Conservation (phyloP, 2,329 filamentous ascomycete genomes). For the Ophiostoma pallidulum region DNA sequence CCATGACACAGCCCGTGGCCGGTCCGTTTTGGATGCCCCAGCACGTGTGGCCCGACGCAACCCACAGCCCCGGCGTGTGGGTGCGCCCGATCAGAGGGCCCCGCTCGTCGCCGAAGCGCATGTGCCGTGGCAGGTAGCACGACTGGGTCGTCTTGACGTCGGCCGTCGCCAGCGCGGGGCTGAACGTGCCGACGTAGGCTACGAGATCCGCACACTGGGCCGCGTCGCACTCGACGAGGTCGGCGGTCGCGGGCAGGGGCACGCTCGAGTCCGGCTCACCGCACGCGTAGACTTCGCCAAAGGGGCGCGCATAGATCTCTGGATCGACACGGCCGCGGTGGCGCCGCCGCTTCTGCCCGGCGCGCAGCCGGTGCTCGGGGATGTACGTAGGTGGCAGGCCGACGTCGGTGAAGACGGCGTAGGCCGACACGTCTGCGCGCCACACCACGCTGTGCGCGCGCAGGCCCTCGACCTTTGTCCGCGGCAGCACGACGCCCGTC, state of each 20-base stretch:
- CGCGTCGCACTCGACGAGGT: conserved; percentile 66
- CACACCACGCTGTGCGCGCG: conserved; percentile 59
- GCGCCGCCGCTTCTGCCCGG: conserved; percentile 41
- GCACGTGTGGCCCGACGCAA: conserved; percentile 89
- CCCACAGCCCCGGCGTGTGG: conserved; percentile 60
- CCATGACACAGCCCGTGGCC: conserved; percentile 72
- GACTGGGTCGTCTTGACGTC: conserved; percentile 70
- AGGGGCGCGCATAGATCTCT: conserved; percentile 87
- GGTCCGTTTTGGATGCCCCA: conserved; percentile 98
- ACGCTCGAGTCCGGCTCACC: conserved; percentile 71
- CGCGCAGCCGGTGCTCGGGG: conserved; percentile 37
- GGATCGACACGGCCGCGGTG: conserved; percentile 63
- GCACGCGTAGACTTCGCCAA: conserved; percentile 86
- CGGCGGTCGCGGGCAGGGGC: conserved; percentile 66
- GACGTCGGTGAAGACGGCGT: conserved; percentile 82
- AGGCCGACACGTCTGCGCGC: conserved; percentile 55
- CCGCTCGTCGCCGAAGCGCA: conserved; percentile 47
- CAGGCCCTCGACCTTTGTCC: conserved; percentile 47
- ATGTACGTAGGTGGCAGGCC: conserved; percentile 57
- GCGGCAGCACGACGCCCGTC: conserved; percentile 50
- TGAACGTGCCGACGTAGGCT: conserved; percentile 62
- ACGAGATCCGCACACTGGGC: conserved; percentile 75
- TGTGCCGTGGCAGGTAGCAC: conserved; percentile 82
- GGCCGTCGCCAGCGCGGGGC: conserved; percentile 56
- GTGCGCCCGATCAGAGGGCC: conserved; percentile 73